Base-by-base conservation (phyloP, 2,329 filamentous ascomycete species). In the Colletotrichum tanaceti region DNA sequence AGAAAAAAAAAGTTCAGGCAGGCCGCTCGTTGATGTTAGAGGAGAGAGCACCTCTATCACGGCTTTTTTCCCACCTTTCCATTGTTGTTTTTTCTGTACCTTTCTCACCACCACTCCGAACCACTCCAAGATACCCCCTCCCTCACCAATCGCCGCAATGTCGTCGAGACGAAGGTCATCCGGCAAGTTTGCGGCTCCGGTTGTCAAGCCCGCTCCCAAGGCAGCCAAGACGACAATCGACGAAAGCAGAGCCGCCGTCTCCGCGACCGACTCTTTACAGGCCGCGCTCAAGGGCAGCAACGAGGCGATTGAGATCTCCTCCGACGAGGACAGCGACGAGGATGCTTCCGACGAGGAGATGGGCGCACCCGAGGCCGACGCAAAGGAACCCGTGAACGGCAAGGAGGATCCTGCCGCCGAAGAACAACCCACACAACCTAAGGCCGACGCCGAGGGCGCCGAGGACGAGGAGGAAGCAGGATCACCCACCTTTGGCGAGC, bases 401-500 rank as follows among this genome's bases (percentile, higher is more conserved):
- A 71, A 74, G 46, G 72, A 66, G 24, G 47, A 66, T 20, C 47
- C 49, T 6, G n/a, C 70, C 46, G 71, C 41, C 69, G 68, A 65
- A 50, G 63, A 68, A 57, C 63, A 53, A n/a, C 59, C 69, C 60
- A 72, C 75, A 76, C 38, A 76, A 76, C 74, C 70, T 70, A 43
- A 77, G 74, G 38, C 72, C 71, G 52, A 74, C 70, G 38, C 72
- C 68, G 65, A 76, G 46, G 79, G 78, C 59, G 76, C 75, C 49
- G 80, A 79, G 39, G 83, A 82, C 41, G 84, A 86, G 66, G 82
- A 80, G 52, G 84, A 87, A 63, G 81, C 80, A 6, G 79, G 82
- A 20, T 83, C 81, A 38, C 70, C 93, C 3, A 93, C 93, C 0
- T 97, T 98, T 77, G 95, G 94, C 74, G 95, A 98, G 77, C 88